These are phyloP conservation scores for Cunninghamia lanceolata DNA, from an alignment of 75 land plant genomes.

Conservation along the genomic window DNA sequence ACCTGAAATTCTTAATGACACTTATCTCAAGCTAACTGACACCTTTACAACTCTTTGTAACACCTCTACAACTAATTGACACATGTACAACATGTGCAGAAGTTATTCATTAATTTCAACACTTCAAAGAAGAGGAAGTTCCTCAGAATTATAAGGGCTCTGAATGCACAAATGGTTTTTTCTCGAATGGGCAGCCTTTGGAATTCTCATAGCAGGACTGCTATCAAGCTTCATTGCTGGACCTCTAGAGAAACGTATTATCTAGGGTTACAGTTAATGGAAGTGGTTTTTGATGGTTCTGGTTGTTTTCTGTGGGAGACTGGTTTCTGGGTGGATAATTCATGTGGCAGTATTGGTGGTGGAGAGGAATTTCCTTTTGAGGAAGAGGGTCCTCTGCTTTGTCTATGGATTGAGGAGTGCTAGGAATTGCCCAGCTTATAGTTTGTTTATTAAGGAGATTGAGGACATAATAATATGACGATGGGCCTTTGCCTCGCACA, in stretches of 20 bases:
- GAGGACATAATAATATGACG: conserved; percentile 44
- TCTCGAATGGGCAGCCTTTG: conserved; percentile 46
- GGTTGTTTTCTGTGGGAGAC: conserved; percentile 70
- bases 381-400: conserved; percentile 77
- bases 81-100: too few relatives aligned
- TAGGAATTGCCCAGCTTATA: conserved; percentile 27
- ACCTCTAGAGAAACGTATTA: not conserved
- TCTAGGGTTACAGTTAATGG: conserved; percentile 72
- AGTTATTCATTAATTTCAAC: too few relatives aligned
- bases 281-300: conserved; percentile 74
- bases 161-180: conserved; percentile 17
- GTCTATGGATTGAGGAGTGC: conserved; percentile 68
- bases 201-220: conserved; percentile 36
- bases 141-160: conserved; percentile 12
- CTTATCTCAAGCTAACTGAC: too few relatives aligned
- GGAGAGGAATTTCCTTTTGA: conserved; percentile 62
- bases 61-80: too few relatives aligned
- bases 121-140: not conserved
- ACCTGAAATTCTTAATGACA: too few relatives aligned
- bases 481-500: conserved; percentile 41
- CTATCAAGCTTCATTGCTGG: conserved; percentile 37
- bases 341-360: conserved; percentile 49
- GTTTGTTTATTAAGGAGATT: conserved; percentile 47
- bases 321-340: conserved; percentile 65
- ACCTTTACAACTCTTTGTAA: too few relatives aligned